Evolutionary conservation across 176 grass and related monocot genomes (phyloP).

Genomic region (Zizania latifolia): DNA sequence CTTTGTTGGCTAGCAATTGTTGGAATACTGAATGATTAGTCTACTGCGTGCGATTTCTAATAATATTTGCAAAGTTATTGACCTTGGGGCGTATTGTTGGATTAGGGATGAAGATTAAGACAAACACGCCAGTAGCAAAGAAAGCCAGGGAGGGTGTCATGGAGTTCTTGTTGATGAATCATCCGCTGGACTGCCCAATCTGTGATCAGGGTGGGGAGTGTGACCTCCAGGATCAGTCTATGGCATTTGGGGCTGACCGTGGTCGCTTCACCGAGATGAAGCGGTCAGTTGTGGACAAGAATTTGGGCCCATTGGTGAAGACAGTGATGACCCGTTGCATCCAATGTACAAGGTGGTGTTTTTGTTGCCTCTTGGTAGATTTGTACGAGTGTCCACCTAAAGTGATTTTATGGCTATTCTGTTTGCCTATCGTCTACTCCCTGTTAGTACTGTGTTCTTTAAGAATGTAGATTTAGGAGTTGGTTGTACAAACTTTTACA

Average conservation of each 20-base stretch:
- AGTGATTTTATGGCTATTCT: neutral
- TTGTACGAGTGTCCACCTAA: neutral
- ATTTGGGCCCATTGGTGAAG: slow-evolving; percentile 93
- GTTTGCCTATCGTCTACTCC: neutral
- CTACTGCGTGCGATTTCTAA: neutral
- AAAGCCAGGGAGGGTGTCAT: slow-evolving; percentile 99
- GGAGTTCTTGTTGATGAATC: slow-evolving; percentile 98
- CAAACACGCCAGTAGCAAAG: slow-evolving; percentile 83
- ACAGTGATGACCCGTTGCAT: slow-evolving; percentile 99
- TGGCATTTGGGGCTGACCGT: slow-evolving; percentile 96
- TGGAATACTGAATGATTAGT: neutral
- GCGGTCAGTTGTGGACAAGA: slow-evolving; percentile 93
- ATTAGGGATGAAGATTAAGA: slow-evolving; percentile 99
- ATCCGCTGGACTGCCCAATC: slow-evolving; percentile 93
- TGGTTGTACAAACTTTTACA: neutral
- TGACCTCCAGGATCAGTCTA: slow-evolving; percentile 94
- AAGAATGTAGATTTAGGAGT: neutral
- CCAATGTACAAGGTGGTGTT: slow-evolving; percentile 87
- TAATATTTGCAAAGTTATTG: neutral
- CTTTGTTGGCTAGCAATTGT: neutral
- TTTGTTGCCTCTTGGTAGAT: neutral
- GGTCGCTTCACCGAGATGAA: slow-evolving; percentile 98
- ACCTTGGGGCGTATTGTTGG: slow-evolving; percentile 1
- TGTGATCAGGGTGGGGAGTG: slow-evolving; percentile 98
- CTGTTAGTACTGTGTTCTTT: neutral